These are phyloP conservation scores for Mucor racemosus DNA, from an alignment of 371 early-diverging fungal genomes.

Conservation along the genomic window DNA sequence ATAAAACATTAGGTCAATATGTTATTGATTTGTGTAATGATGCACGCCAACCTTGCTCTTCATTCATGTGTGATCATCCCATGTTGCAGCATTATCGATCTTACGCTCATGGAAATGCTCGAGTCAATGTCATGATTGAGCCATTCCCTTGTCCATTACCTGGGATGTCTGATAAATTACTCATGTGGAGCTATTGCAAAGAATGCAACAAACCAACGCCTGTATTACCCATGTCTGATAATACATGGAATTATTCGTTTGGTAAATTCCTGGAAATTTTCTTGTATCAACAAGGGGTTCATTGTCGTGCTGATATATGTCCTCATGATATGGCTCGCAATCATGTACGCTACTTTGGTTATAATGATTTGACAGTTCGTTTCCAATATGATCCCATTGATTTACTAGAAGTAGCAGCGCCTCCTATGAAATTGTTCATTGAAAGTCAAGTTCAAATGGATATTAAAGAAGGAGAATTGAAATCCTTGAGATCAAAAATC, in stretches of 20 bases:
- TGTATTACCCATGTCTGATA: conserved; percentile 82
- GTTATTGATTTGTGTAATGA: conserved; percentile 83
- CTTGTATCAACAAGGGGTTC: conserved; percentile 77
- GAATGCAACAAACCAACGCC: conserved; percentile 77
- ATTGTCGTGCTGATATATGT: conserved; percentile 79
- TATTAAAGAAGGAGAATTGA: conserved; percentile 68
- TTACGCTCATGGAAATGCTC: conserved; percentile 86
- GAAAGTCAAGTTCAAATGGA: conserved; percentile 62
- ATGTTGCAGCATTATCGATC: conserved; percentile 81
- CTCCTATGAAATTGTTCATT: conserved; percentile 77
- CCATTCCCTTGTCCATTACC: conserved; percentile 67
- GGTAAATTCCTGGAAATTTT: conserved; percentile 95
- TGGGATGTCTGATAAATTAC: conserved; percentile 76
- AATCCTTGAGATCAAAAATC: conserved; percentile 63
- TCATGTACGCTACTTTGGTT: conserved; percentile 84
- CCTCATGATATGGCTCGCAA: conserved; percentile 83
- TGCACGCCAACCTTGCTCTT: conserved; percentile 67
- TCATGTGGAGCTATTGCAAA: conserved; percentile 93
- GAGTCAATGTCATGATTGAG: conserved; percentile 82
- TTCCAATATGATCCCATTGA: conserved; percentile 82
- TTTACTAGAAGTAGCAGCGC: conserved; percentile 83
- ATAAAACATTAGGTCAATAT: conserved; percentile 89
- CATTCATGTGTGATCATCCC: conserved; percentile 76
- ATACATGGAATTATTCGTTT: conserved; percentile 93
- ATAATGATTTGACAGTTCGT: conserved; percentile 76